Conservation (phyloP, 805 yeast species). For the Spathaspora boniae region DNA sequence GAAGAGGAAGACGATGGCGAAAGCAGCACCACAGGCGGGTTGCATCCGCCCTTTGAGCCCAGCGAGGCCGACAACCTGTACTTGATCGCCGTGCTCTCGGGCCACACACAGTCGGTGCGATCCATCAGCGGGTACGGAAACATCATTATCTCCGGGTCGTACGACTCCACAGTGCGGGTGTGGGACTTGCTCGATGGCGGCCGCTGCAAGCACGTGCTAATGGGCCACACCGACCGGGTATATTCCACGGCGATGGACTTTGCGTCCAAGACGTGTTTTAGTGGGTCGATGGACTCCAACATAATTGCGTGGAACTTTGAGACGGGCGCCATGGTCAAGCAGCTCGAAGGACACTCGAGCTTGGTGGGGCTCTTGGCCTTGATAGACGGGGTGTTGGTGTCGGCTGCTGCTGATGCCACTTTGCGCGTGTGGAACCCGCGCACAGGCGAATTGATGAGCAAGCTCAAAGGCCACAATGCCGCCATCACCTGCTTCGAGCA, state of each 20-base stretch:
- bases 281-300: conserved; percentile 88
- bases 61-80: conserved; percentile 53
- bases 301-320: conserved; percentile 87
- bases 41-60: conserved; percentile 27
- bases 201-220: conserved; percentile 64
- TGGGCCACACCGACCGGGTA: conserved; percentile 84
- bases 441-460: conserved; percentile 59
- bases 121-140: conserved; percentile 85
- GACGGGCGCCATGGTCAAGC: conserved; percentile 64
- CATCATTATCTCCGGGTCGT: conserved; percentile 82
- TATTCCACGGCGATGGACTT: conserved; percentile 85
- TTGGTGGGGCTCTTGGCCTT: conserved; percentile 84
- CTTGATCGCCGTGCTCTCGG: conserved; percentile 64
- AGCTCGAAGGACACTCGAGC: conserved; percentile 84
- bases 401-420: conserved; percentile 95
- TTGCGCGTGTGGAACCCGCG: conserved; percentile 91
- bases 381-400: conserved; percentile 71
- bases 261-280: conserved; percentile 72
- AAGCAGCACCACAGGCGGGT: conserved; percentile 3
- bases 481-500: conserved; percentile 95
- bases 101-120: conserved; percentile 53
- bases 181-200: conserved; percentile 80
- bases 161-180: conserved; percentile 84
- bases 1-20: conserved; percentile 26
- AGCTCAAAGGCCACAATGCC: conserved; percentile 75